These are phyloP conservation scores for Umbelopsis vinacea DNA, from an alignment of 192 early-diverging fungal species.

Conservation along the genomic window DNA sequence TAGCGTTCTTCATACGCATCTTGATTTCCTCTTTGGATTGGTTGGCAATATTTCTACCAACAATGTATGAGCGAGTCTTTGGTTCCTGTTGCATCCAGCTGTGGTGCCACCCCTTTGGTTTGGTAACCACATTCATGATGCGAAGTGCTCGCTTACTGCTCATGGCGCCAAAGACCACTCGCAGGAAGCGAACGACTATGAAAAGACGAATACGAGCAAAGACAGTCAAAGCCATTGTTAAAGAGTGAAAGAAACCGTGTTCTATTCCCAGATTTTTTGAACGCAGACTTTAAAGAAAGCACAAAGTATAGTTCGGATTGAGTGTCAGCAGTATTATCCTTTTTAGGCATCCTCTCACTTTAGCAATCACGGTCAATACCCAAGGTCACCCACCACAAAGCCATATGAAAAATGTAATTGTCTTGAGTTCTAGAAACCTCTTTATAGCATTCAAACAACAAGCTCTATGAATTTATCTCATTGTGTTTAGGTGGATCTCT, in stretches of 20 bases:
- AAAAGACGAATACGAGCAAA: conserved; percentile 7
- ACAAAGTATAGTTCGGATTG: neutral
- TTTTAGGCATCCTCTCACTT: neutral
- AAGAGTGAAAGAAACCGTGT: neutral
- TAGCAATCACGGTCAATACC: neutral
- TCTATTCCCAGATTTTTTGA: neutral
- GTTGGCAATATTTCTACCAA: conserved; percentile 2
- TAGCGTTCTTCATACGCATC: conserved; percentile 1
- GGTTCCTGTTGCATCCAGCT: conserved; percentile 8
- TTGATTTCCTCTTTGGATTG: conserved; percentile 5
- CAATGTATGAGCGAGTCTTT: conserved; percentile 1
- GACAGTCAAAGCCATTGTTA: neutral
- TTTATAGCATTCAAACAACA: neutral
- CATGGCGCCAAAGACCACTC: conserved; percentile 4
- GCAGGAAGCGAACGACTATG: conserved; percentile 3
- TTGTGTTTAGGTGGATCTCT: too few relatives aligned
- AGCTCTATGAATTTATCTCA: too few relatives aligned
- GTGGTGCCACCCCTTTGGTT: conserved; percentile 12
- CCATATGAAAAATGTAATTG: neutral
- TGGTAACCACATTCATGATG: neutral
- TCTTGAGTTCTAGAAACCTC: neutral
- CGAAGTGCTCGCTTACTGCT: neutral
- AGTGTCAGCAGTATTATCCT: conserved; percentile 4
- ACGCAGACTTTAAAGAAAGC: neutral
- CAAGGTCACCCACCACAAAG: neutral